Conservation (phyloP, 2,329 filamentous ascomycete genomes). For the Acephala macrosclerotiorum region DNA sequence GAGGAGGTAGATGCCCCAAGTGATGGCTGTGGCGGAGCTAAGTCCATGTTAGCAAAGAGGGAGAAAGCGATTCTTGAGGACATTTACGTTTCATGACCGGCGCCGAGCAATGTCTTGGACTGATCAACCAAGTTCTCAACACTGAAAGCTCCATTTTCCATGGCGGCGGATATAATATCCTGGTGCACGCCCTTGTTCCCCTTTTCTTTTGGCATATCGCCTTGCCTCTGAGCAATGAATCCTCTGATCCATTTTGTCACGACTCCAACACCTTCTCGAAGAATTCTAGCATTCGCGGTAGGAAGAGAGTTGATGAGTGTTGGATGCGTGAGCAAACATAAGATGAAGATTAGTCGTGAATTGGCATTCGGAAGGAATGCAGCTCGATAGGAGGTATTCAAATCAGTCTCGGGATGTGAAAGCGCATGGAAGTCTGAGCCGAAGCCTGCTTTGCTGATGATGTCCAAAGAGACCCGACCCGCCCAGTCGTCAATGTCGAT, state of each 20-base stretch:
- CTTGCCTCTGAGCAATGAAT: constrained; percentile 60
- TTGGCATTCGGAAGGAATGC: constrained; percentile 55
- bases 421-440: constrained; percentile 73
- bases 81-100: constrained; percentile 75
- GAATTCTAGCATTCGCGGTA: constrained; percentile 63
- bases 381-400: constrained; percentile 62
- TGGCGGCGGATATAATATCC: constrained; percentile 83
- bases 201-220: constrained; percentile 74
- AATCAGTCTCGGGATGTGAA: constrained; percentile 61
- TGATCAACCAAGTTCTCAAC: constrained; percentile 83
- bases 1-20: constrained; percentile 75
- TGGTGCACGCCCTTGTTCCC: constrained; percentile 51
- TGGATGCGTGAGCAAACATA: constrained; percentile 50
- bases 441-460: constrained; percentile 75
- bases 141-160: constrained; percentile 75
- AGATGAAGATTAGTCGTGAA: constrained; percentile 49
- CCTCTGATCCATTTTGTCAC: constrained; percentile 63
- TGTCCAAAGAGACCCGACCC: constrained; percentile 72
- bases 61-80: no score
- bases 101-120: constrained; percentile 86
- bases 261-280: constrained; percentile 67
- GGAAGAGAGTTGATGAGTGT: constrained; percentile 60
- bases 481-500: constrained; percentile 56
- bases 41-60: not conserved
- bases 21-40: constrained; percentile 66